phyloP scores from a whole-genome alignment of 768 basidiomycete species.

The Kwoniella sp. region DNA sequence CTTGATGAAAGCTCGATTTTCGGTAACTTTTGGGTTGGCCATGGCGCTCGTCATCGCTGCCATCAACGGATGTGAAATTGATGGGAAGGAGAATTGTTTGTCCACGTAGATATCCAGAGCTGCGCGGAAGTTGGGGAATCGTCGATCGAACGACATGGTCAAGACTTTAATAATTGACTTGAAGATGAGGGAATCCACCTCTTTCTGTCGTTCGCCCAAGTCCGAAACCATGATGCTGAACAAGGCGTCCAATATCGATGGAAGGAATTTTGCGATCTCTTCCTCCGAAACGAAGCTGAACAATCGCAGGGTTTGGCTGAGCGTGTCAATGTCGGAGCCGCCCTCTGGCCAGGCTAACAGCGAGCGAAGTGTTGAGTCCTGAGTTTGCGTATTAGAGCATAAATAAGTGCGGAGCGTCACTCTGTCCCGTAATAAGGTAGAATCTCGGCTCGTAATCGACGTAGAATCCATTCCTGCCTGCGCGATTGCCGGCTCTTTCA shows the following conservation, averaged over 20 bases:
- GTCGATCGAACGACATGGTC: constrained; percentile 84
- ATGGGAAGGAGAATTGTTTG: constrained; percentile 73
- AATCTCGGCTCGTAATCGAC: constrained; percentile 54
- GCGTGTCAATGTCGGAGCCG: constrained; percentile 57
- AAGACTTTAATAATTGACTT: constrained; percentile 85
- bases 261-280: constrained; percentile 88
- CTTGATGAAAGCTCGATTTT: constrained; percentile 81
- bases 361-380: constrained; percentile 76
- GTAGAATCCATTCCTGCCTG: constrained; percentile 52
- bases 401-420: constrained; percentile 79
- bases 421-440: constrained; percentile 63
- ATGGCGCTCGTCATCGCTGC: constrained; percentile 81
- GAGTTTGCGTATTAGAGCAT: constrained; percentile 86
- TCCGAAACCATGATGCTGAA: constrained; percentile 79
- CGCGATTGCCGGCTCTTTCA: constrained; percentile 62
- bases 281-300: constrained; percentile 91
- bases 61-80: constrained; percentile 78
- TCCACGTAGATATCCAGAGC: constrained; percentile 92
- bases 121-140: constrained; percentile 91
- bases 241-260: constrained; percentile 85
- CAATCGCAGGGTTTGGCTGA: constrained; percentile 69
- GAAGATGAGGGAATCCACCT: constrained; percentile 82
- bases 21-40: constrained; percentile 65
- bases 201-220: constrained; percentile 63
- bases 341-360: constrained; percentile 62